These are phyloP conservation scores for Sclerotinia nivalis DNA, from an alignment of 2,329 filamentous ascomycete species.

Conservation along the genomic window DNA sequence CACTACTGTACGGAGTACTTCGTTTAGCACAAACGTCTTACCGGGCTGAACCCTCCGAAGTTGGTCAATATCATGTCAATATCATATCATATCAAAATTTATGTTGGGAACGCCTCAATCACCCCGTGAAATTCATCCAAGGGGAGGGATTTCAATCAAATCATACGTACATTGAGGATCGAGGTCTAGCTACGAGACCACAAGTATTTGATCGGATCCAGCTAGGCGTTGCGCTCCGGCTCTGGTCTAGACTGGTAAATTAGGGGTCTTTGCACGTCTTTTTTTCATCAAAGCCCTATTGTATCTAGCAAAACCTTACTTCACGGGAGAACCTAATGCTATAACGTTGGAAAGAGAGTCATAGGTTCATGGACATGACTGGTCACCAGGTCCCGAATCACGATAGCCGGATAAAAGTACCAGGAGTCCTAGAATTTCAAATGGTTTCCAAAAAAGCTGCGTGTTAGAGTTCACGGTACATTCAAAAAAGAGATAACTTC, in stretches of 20 bases:
- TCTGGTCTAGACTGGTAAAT: constrained; percentile 5
- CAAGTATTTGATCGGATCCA: not conserved
- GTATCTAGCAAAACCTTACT: constrained; percentile 8
- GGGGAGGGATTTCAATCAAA: not conserved
- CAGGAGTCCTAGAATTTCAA: not conserved
- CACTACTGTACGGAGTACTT: not conserved
- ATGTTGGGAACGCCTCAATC: constrained; percentile 7
- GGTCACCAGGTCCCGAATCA: not conserved
- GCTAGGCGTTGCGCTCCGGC: not conserved
- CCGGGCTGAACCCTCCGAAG: not conserved
- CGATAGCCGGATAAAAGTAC: not conserved
- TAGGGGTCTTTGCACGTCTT: constrained; percentile 6
- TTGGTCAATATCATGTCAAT: constrained; percentile 3
- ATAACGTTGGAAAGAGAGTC: not conserved
- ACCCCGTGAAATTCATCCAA: not conserved
- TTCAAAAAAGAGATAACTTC: not conserved
- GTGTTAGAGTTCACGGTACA: not conserved
- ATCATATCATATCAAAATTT: not conserved
- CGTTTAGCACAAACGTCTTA: not conserved
- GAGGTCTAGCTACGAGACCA: not conserved
- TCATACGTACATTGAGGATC: not conserved
- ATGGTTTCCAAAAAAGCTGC: not conserved
- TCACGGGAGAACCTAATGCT: not conserved
- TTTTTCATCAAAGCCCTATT: constrained; percentile 11
- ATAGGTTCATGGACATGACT: not conserved